Base-by-base conservation (phyloP, 495 filamentous ascomycete species). In the Aspergillus funiculosus region DNA sequence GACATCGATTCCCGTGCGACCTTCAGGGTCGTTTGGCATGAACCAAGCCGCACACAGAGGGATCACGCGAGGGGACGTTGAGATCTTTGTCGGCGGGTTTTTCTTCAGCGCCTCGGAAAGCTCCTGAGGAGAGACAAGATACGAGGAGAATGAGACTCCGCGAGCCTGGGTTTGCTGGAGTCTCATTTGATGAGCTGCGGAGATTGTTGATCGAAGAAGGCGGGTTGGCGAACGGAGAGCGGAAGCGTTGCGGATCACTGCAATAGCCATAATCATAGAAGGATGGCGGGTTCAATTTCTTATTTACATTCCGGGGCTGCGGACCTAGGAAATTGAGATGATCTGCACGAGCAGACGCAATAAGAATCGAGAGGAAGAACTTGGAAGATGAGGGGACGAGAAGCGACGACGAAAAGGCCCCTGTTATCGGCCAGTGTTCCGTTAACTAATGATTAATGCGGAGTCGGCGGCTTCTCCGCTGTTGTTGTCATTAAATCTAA, bases 31-130 rank as follows among this genome's bases (percentile, higher is more conserved):
- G 69, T 94, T 96, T 28, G 94, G 92, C 54, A 98, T 77, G 58
- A 95, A 97, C 92, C 92, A 98, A 24, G 87, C 78, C 27, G 89
- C 92, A 61, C 87, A 96, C 39, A 98, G 67, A 1, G 94, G 88
- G 40, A 97, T 78, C 21, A 89, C 81, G 50, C 87, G 80, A 0
- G 92, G 83, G 1, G 84, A 77, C 20, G 85, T 82, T 10, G 82
- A 82, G 56, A 89, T 83, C 49, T 82, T 81, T 46, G 76, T 81
- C 0, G 81, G 73, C 4, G 87, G 74, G 57, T 85, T 88, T 59
- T 82, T 83, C 57, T 82, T 80, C 31, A 97, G 74, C 24, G 89
- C 90, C 31, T 82, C 74, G 43, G 79, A 65, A 43, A 97, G 85
- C 64, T 96, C 81, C 36, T 79, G 73, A 0, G 92, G 91, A 2